Evolutionary conservation across 1,284 basidiomycete genomes (phyloP).

Genomic region (Ceratobasidium theobromae): DNA sequence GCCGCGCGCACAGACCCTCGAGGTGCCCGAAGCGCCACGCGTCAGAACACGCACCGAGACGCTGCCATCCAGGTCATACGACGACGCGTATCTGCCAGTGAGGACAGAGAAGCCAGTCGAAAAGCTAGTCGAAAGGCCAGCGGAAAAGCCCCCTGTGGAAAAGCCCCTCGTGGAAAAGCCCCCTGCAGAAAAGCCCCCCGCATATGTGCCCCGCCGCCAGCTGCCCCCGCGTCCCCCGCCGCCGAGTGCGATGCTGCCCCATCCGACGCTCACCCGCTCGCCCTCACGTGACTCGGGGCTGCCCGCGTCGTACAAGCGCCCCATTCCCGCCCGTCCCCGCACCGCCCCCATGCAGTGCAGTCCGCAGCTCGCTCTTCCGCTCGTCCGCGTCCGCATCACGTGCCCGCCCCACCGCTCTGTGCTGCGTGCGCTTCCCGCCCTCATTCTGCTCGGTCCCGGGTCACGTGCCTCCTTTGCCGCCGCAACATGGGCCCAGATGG

Average conservation of each 20-base stretch:
- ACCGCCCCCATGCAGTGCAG: background rate
- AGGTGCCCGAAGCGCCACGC: too few species aligned
- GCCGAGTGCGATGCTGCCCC: constrained; percentile 13
- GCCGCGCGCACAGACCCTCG: background rate
- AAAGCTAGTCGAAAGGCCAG: background rate
- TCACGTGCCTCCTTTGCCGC: constrained; percentile 20
- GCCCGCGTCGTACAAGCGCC: constrained; percentile 4
- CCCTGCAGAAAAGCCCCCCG: background rate
- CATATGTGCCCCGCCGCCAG: background rate
- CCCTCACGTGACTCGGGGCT: background rate
- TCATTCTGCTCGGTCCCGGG: constrained; percentile 5
- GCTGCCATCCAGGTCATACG: background rate
- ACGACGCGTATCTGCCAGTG: too few species aligned
- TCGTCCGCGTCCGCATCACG: constrained; percentile 24
- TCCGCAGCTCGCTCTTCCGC: constrained; percentile 22
- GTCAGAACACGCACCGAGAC: background rate
- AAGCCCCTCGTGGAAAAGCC: background rate
- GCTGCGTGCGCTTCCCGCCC: constrained; percentile 7
- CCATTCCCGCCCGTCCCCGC: background rate
- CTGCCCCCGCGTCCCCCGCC: constrained; percentile 19
- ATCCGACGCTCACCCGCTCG: background rate
- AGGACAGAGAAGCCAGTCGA: background rate
- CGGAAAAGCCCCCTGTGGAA: too few species aligned
- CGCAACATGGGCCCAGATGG: constrained; percentile 28
- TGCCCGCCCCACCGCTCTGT: constrained; percentile 14